A percentile compares a stretch with the other conserved stretches of the same genome.
phyloP scores from a whole-genome alignment of 768 basidiomycete genomes.

The Russula ochroleuca region DNA sequence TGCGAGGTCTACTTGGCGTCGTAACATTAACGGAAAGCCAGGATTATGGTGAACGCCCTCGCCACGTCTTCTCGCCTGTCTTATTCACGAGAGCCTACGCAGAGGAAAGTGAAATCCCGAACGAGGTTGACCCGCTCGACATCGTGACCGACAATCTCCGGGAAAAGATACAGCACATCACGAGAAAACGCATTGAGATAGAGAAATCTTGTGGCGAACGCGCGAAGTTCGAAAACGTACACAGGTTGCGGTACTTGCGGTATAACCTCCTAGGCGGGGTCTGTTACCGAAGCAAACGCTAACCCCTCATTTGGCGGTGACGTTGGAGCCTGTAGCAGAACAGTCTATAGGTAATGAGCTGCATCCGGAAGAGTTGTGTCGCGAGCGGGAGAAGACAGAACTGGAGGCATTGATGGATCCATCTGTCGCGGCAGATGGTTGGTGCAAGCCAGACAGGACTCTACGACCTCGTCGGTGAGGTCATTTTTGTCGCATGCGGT shows the following conservation, averaged over 20 bases:
- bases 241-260: conserved; percentile 40
- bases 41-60: conserved; percentile 73
- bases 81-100: conserved; percentile 1
- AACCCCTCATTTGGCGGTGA: conserved; percentile 35
- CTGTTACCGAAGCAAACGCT: conserved; percentile 9
- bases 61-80: not conserved
- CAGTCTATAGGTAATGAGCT: conserved; percentile 42
- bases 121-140: conserved; percentile 83
- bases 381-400: conserved; percentile 60
- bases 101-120: conserved; percentile 89
- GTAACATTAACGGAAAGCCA: conserved; percentile 90
- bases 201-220: conserved; percentile 83
- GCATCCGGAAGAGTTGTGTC: conserved; percentile 60
- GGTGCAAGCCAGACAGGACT: conserved; percentile 76
- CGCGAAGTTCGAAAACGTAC: conserved; percentile 76
- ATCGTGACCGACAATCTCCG: conserved; percentile 77
- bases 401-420: conserved; percentile 61
- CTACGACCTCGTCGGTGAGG: conserved; percentile 88
- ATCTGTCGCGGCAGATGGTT: conserved; percentile 57
- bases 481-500: conserved; percentile 31
- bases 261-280: conserved; percentile 6
- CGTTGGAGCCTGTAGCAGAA: conserved; percentile 39
- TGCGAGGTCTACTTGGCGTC: conserved; percentile 93
- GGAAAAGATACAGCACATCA: conserved; percentile 65
- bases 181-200: conserved; percentile 67